These are phyloP conservation scores for Lasiosphaeria ovina DNA, from an alignment of 495 filamentous ascomycete species.

Conservation along the genomic window DNA sequence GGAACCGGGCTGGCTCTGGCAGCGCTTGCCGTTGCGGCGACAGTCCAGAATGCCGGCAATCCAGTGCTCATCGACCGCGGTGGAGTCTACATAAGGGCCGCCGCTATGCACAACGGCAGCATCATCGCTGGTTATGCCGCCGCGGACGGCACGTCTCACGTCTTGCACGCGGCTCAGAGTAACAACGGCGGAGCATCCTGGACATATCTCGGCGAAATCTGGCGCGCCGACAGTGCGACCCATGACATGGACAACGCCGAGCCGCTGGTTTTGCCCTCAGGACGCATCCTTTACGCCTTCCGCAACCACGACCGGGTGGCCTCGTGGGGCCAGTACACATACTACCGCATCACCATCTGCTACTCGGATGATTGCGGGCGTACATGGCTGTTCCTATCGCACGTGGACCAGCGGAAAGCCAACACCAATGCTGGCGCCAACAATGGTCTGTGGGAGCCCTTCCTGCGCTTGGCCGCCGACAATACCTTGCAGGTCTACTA, in stretches of 20 bases:
- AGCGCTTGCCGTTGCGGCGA: background rate
- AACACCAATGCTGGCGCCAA: background rate
- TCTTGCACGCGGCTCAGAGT: conserved; percentile 36
- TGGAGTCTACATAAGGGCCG: conserved; percentile 48
- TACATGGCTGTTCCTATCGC: conserved; percentile 7
- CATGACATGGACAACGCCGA: conserved; percentile 61
- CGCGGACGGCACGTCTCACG: conserved; percentile 20
- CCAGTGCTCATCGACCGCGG: conserved; percentile 31
- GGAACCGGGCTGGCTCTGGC: background rate
- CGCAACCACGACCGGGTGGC: conserved; percentile 54
- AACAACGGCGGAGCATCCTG: conserved; percentile 44
- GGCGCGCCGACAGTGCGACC: conserved; percentile 27
- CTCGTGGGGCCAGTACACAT: conserved; percentile 39
- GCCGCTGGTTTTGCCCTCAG: conserved; percentile 50
- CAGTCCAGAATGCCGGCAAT: conserved; percentile 8
- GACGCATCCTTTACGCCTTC: conserved; percentile 55
- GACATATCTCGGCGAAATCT: conserved; percentile 34
- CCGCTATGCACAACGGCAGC: conserved; percentile 37
- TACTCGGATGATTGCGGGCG: conserved; percentile 11
- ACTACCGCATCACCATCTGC: conserved; percentile 23
- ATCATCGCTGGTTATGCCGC: conserved; percentile 47
- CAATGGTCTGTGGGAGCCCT: conserved; percentile 26
- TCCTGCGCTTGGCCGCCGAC: conserved; percentile 11
- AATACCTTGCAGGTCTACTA: conserved; percentile 18
- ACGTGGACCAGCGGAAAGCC: conserved; percentile 11